A percentile compares a stretch with the other conserved stretches of the same genome.
Evolutionary conservation across 768 basidiomycete species (phyloP).

Genomic region (Trametes punicea): DNA sequence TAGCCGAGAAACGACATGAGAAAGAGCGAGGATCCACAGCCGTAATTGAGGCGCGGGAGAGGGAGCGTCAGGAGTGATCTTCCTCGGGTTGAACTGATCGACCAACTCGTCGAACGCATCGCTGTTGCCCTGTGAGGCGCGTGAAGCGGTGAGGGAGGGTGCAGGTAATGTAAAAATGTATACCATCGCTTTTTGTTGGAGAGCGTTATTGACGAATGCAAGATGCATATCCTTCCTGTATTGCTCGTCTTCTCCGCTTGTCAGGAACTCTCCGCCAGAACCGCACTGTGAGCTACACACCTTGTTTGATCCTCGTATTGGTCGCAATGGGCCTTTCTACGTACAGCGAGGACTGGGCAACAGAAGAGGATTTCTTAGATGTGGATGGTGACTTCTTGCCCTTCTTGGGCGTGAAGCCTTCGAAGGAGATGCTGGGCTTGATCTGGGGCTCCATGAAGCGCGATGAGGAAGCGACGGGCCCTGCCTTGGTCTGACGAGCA

Average conservation of each 20-base stretch:
- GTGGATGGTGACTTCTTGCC: slow-evolving; percentile 27
- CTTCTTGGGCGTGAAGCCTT: slow-evolving; percentile 41
- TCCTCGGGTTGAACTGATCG: slow-evolving; percentile 70
- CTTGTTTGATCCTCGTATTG: slow-evolving; percentile 71
- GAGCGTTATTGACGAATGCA: slow-evolving; percentile 75
- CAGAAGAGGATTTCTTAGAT: slow-evolving; percentile 20
- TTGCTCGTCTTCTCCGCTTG: slow-evolving; percentile 49
- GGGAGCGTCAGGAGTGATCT: slow-evolving; percentile 31
- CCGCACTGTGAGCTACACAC: slow-evolving; percentile 14
- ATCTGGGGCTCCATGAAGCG: slow-evolving; percentile 41
- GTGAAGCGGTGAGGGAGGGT: slow-evolving; percentile 3
- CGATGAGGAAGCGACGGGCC: slow-evolving; percentile 46
- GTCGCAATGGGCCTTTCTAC: slow-evolving; percentile 63
- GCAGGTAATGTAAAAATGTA: slow-evolving; percentile 25
- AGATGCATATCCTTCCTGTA: slow-evolving; percentile 82
- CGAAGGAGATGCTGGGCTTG: slow-evolving; percentile 38
- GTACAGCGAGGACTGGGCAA: slow-evolving; percentile 25
- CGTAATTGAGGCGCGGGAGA: slow-evolving; percentile 55
- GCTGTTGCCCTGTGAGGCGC: slow-evolving; percentile 52
- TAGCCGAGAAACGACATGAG: slow-evolving; percentile 88
- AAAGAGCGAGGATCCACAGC: slow-evolving; percentile 81
- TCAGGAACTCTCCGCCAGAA: too few relatives aligned
- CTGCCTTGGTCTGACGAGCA: slow-evolving; percentile 64
- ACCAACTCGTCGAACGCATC: slow-evolving; percentile 88
- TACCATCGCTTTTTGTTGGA: slow-evolving; percentile 71